Conservation (phyloP, 305 asterid genomes). For the Plantago coronopus region DNA sequence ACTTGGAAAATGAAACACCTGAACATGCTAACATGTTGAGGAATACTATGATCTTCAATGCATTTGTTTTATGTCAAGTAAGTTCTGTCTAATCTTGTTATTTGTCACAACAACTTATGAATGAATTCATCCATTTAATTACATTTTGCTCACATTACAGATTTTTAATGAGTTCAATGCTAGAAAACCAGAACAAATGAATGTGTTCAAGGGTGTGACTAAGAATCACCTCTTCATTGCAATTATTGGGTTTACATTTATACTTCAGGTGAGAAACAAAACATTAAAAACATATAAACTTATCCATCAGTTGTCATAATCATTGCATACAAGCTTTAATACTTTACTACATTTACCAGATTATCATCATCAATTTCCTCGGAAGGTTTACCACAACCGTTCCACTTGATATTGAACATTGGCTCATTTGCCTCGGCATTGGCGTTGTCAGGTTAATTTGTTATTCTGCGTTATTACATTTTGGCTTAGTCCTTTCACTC, state of each 20-base stretch:
- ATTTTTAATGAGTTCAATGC: constrained; percentile 83
- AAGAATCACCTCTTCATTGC: constrained; percentile 72
- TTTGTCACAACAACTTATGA: not conserved
- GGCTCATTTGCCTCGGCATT: constrained; percentile 62
- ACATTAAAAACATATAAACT: not conserved
- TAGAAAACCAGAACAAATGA: constrained; percentile 78
- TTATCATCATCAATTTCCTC: constrained; percentile 67
- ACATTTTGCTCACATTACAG: constrained; percentile 32
- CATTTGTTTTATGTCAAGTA: constrained; percentile 94
- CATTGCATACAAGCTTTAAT: too few relatives aligned
- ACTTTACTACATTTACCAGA: too few relatives aligned
- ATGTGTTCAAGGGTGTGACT: constrained; percentile 76
- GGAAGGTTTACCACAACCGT: constrained; percentile 72
- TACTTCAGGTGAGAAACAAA: constrained; percentile 62
- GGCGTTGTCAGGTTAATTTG: constrained; percentile 65
- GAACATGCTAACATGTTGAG: constrained; percentile 63
- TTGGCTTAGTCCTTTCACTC: too few relatives aligned
- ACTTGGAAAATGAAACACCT: constrained; percentile 36
- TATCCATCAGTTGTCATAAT: too few relatives aligned
- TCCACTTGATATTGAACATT: constrained; percentile 40
- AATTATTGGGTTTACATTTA: constrained; percentile 63
- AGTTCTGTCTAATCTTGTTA: constrained; percentile 30
- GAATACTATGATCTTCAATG: constrained; percentile 73
- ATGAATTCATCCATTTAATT: constrained; percentile 1
- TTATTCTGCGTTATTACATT: too few relatives aligned